phyloP scores from a whole-genome alignment of 768 basidiomycete species.

The Austroboletus eburneus region DNA sequence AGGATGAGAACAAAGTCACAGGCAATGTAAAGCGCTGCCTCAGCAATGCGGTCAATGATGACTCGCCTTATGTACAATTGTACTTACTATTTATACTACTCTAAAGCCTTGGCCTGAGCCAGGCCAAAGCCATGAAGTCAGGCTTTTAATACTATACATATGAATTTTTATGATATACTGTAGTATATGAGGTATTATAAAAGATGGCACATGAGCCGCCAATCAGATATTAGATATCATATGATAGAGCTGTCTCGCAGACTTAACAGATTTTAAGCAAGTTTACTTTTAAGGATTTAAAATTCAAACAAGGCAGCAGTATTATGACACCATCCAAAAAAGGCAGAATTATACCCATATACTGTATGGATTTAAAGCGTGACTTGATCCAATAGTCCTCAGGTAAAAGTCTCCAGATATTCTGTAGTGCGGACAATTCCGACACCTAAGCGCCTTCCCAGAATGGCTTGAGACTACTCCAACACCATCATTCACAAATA shows the following conservation, averaged over 20 bases:
- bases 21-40: too few species aligned
- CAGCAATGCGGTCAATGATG: too few species aligned
- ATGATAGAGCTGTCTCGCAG: neutral
- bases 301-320: too few species aligned
- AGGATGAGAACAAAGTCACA: too few species aligned
- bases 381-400: too few species aligned
- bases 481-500: too few species aligned
- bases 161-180: neutral
- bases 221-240: neutral
- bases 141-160: too few species aligned
- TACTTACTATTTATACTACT: too few species aligned
- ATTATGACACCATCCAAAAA: too few species aligned
- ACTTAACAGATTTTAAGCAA: neutral
- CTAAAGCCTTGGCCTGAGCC: too few species aligned
- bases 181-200: slow-evolving; percentile 1
- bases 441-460: neutral
- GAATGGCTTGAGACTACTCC: neutral
- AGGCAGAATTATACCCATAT: neutral
- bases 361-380: neutral
- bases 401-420: neutral
- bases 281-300: slow-evolving; percentile 1
- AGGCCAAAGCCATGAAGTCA: too few species aligned
- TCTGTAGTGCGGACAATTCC: neutral
- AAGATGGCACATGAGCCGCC: neutral
- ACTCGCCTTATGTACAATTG: too few species aligned